Base-by-base conservation (phyloP, 805 yeast genomes). In the Lipomyces spencermartinsiae region DNA sequence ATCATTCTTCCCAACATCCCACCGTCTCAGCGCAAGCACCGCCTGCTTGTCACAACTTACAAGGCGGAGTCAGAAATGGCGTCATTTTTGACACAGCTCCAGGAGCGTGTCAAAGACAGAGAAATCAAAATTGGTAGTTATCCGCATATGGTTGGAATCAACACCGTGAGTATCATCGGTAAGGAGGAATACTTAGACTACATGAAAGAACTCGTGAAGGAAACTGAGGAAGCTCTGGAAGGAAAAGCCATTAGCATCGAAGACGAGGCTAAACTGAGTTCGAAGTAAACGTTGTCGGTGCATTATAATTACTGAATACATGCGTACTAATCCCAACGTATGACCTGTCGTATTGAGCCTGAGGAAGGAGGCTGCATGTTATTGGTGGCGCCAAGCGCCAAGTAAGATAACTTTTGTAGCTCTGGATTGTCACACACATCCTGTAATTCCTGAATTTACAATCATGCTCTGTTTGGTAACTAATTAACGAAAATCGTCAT, bases 61-160 rank as follows among this genome's bases (percentile, higher is more conserved):
- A 74, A 84, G 12, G 77, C 85, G 1, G 97, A 92, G 75, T 85
- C 90, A 6, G 85, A 82, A 63, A 83, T 92, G 74, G 95, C 97
- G 0, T 87, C 90, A 2, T 85, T 81, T 63, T 80, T 92, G 68
- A 74, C 84, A 1, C 74, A 79, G 1, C 76, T 90, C 35, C 95
- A 91, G 72, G 74, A 75, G 1, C 77, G 78, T 57, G 81, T 81
- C 25, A 73, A 74, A 4, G 65, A 68, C 22, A 76, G 76, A 43
- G 79, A 77, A n/a, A 82, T 92, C 61, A 92, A 92, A 75, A 83
- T 92, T 59, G 97, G 97, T 2, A 88, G 93, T 43, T 92, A 92
- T 76, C 97, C 97, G 1, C 97, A 92, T 77, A 83, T 85, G 16
- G 83, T 86, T 78, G 83, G 85, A 0, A 79, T 86, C 63, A 89